Conservation (phyloP, 2,329 filamentous ascomycete genomes). For the Aspergillus texensis region DNA sequence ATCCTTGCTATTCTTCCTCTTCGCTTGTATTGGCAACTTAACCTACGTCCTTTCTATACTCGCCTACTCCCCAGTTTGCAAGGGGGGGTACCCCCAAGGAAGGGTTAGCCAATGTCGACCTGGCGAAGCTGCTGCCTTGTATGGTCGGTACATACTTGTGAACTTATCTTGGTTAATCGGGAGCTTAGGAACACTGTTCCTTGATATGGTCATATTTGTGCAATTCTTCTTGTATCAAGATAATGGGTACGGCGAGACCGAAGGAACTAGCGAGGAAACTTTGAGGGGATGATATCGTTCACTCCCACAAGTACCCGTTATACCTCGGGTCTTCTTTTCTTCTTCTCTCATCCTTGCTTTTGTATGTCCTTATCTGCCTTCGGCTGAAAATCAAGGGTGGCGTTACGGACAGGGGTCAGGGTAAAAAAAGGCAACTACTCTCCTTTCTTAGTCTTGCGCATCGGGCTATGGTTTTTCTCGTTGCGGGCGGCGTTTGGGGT, state of each 20-base stretch:
- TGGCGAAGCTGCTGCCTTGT: constrained; percentile 68
- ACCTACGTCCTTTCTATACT: constrained; percentile 92
- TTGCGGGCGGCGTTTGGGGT: neutral
- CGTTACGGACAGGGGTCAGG: neutral
- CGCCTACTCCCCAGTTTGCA: constrained; percentile 78
- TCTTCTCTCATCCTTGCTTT: neutral
- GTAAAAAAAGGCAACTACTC: neutral
- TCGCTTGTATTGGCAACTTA: constrained; percentile 92
- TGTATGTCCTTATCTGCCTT: neutral
- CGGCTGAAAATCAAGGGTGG: neutral
- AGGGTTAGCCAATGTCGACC: constrained; percentile 54
- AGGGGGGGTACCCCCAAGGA: constrained; percentile 25
- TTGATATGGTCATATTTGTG: constrained; percentile 84
- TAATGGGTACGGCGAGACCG: constrained; percentile 25
- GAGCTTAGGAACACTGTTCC: constrained; percentile 80
- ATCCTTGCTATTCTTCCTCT: constrained; percentile 92
- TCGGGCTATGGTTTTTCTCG: neutral
- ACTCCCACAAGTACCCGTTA: neutral
- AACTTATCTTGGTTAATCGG: constrained; percentile 91
- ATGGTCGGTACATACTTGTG: constrained; percentile 80
- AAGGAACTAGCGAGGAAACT: constrained; percentile 12
- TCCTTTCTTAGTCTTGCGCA: neutral
- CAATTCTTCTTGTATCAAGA: constrained; percentile 86
- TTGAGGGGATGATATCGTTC: constrained; percentile 1
- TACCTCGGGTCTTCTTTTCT: neutral